A percentile compares a stretch with the other conserved stretches of the same genome.
Evolutionary conservation across 2,329 filamentous ascomycete species (phyloP).

Genomic region (Ophiocordyceps unilateralis): DNA sequence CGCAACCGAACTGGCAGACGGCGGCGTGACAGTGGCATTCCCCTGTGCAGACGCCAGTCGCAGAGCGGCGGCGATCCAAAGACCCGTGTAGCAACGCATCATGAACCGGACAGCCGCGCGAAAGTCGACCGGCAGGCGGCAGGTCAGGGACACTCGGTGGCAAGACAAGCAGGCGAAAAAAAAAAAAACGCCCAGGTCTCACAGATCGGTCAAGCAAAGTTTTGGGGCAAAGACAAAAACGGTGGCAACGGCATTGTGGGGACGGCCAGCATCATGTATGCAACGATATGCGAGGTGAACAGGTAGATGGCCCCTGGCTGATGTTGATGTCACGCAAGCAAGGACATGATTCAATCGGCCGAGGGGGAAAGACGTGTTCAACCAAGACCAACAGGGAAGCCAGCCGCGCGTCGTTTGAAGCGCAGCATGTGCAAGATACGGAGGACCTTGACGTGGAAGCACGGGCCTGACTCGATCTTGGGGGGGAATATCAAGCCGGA

Average conservation of each 20-base stretch:
- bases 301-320: no score
- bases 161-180: background rate
- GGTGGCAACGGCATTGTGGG: background rate
- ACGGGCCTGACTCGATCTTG: background rate
- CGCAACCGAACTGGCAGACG: background rate
- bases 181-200: background rate
- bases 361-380: background rate
- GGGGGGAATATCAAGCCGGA: background rate
- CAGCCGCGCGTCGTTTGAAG: background rate
- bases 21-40: no score
- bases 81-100: background rate
- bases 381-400: background rate
- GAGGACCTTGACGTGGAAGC: background rate
- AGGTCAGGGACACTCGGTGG: background rate
- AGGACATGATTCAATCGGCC: no score
- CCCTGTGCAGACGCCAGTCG: background rate
- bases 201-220: background rate
- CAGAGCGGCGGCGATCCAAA: background rate
- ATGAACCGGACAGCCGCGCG: background rate
- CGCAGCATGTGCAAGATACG: background rate
- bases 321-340: background rate
- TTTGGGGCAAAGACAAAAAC: background rate
- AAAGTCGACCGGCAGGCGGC: background rate
- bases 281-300: background rate
- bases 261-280: background rate